Evolutionary conservation across 2,329 filamentous ascomycete genomes (phyloP).

Genomic region (Trichophyton verrucosum): DNA sequence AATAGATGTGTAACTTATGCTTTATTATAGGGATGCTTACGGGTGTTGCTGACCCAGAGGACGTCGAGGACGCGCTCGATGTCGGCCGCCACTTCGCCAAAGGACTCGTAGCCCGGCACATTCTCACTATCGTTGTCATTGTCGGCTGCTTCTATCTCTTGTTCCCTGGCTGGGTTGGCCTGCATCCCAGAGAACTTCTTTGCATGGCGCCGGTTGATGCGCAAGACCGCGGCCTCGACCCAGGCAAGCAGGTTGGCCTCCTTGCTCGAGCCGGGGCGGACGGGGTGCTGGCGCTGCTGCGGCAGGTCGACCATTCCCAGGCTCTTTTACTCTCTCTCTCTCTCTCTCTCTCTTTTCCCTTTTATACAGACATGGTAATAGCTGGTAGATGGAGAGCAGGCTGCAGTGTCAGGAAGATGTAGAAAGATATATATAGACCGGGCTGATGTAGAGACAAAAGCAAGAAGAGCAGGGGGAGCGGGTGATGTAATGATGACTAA

Average conservation of each 20-base stretch:
- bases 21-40: conserved; percentile 38
- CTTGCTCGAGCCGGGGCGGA: conserved; percentile 45
- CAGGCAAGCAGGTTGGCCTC: conserved; percentile 47
- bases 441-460: not conserved
- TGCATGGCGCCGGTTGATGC: conserved; percentile 41
- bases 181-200: conserved; percentile 31
- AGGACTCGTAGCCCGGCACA: conserved; percentile 45
- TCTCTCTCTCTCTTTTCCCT: too few species aligned
- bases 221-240: conserved; percentile 41
- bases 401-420: not conserved
- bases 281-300: conserved; percentile 39
- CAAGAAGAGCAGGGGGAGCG: conserved; percentile 20
- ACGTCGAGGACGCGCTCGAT: conserved; percentile 64
- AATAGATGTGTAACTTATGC: too few species aligned
- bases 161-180: conserved; percentile 5
- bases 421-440: not conserved
- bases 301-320: conserved; percentile 29
- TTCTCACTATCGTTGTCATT: conserved; percentile 15
- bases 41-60: conserved; percentile 76
- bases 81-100: conserved; percentile 60
- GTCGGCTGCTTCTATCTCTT: not conserved
- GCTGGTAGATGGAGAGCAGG: too few species aligned
- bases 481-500: conserved; percentile 21
- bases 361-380: not conserved
- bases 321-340: too few species aligned